Base-by-base conservation (phyloP, 257 asterid species). In the Nicotiana otophora region DNA sequence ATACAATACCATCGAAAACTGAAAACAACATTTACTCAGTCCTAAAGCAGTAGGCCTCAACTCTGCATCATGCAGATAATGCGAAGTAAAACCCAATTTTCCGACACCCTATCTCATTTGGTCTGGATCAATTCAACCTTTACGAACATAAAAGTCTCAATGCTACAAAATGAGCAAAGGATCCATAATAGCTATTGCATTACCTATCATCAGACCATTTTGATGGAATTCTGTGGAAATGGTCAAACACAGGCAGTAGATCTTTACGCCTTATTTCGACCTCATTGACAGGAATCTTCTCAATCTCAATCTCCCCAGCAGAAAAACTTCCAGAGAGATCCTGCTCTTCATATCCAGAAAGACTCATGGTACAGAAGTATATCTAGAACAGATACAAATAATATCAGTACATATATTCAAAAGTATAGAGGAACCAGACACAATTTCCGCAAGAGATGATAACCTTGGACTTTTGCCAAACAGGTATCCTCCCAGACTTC, bases 401-500 rank as follows among this genome's bases (percentile, higher is more conserved):
- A 14, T 23, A 83, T 86, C 74, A 86, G 81, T 64, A 75, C 20
- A 84, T 33, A 23, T 62, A 31, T 62, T 31, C 64, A 53, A 9
- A 51, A 75, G 46, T 53, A 75, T 28, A 51, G 16, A 51, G 26
- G 80, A 75, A 75, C 42, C 51, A 75, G 64, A 75, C 46, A 74
- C 23, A 75, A 75, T 75, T 28, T 53, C 80, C 2, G 0, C 28
- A 75, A 67, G 78, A 61, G 46, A 78, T 14, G 77, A 63, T n/a
- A 68, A 89, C 91, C 91, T 89, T 87, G 31, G 91, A 89, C 83
- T 87, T 89, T 62, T 89, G 91, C 91, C 91, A 89, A 54, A 89
- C 82, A 54, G 91, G 90, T 58, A 81, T 81, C 85, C 90, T 87
- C 79, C 89, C 90, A 16, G 90, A 85, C 85, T 75, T 85, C 78